Conservation (phyloP, 345 rosid genomes). For the Salix purpurea region DNA sequence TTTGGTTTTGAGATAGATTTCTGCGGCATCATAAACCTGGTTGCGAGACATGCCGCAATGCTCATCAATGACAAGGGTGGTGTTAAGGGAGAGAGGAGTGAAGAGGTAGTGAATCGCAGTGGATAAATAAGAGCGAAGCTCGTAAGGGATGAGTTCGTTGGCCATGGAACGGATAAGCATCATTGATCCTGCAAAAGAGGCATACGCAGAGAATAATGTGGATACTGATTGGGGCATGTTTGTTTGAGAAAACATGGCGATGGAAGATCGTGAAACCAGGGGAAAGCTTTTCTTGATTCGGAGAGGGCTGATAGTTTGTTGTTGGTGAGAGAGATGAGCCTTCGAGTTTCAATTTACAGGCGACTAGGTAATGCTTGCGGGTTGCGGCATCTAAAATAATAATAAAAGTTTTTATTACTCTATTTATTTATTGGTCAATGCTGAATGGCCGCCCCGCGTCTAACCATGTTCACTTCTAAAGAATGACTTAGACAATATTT, state of each 20-base stretch:
- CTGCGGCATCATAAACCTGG: slow-evolving; percentile 43
- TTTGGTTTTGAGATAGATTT: slow-evolving; percentile 42
- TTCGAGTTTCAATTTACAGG: too few relatives aligned
- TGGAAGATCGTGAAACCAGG: too few relatives aligned
- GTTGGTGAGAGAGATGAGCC: too few relatives aligned
- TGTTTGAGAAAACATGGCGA: slow-evolving; percentile 25
- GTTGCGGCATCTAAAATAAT: too few relatives aligned
- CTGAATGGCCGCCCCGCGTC: too few relatives aligned
- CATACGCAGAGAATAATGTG: slow-evolving; percentile 37
- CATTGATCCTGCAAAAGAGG: slow-evolving; percentile 34
- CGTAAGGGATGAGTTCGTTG: slow-evolving; percentile 32
- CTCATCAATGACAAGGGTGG: slow-evolving; percentile 37
- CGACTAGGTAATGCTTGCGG: too few relatives aligned
- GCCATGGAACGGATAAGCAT: slow-evolving; percentile 40
- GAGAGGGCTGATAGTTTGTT: too few relatives aligned
- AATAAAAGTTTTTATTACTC: too few relatives aligned
- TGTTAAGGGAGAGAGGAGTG: slow-evolving; percentile 20
- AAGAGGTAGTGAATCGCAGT: slow-evolving; percentile 13
- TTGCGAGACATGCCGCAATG: slow-evolving; percentile 24
- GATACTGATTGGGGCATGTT: slow-evolving; percentile 26
- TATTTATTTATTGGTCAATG: too few relatives aligned
- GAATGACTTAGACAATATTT: too few relatives aligned
- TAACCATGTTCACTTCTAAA: too few relatives aligned
- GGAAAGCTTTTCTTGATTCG: too few relatives aligned
- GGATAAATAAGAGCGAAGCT: slow-evolving; percentile 22